These are phyloP conservation scores for Casaregolazyma suthepensis DNA, from an alignment of 1,139 yeast species.

Conservation along the genomic window DNA sequence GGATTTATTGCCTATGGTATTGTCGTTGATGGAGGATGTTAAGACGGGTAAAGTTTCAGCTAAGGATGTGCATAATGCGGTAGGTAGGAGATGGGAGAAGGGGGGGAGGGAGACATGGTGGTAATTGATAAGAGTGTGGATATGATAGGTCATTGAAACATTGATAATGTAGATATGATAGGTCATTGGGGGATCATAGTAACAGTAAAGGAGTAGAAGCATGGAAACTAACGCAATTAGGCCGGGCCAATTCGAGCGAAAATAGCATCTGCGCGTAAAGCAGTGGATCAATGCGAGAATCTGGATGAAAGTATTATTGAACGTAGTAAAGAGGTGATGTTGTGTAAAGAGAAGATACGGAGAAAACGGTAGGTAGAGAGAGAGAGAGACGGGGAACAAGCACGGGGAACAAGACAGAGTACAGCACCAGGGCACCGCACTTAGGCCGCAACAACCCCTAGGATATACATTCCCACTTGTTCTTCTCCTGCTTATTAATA, in stretches of 20 bases:
- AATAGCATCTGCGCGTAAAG: conserved; percentile 18
- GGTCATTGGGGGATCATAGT: not conserved
- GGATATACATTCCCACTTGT: not conserved
- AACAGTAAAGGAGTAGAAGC: not conserved
- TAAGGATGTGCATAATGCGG: conserved; percentile 24
- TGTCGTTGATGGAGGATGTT: conserved; percentile 22
- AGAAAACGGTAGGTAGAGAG: conserved; percentile 9
- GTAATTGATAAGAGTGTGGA: too few species aligned
- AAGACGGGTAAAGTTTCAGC: conserved; percentile 19
- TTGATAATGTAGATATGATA: not conserved
- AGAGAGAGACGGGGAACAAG: not conserved
- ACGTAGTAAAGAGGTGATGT: conserved; percentile 11
- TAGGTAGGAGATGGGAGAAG: conserved; percentile 8
- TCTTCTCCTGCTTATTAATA: not conserved
- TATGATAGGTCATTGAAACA: not conserved
- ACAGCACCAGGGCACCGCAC: too few species aligned
- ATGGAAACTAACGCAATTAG: conserved; percentile 7
- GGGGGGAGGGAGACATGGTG: too few species aligned
- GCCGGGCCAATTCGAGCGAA: conserved; percentile 26
- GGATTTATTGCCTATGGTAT: conserved; percentile 23
- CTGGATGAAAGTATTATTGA: conserved; percentile 19
- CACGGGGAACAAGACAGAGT: too few species aligned
- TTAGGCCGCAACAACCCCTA: not conserved
- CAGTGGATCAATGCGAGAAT: conserved; percentile 17
- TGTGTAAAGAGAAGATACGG: conserved; percentile 6